phyloP scores from a whole-genome alignment of 2,329 filamentous ascomycete species.

The Aquanectria penicillioides region DNA sequence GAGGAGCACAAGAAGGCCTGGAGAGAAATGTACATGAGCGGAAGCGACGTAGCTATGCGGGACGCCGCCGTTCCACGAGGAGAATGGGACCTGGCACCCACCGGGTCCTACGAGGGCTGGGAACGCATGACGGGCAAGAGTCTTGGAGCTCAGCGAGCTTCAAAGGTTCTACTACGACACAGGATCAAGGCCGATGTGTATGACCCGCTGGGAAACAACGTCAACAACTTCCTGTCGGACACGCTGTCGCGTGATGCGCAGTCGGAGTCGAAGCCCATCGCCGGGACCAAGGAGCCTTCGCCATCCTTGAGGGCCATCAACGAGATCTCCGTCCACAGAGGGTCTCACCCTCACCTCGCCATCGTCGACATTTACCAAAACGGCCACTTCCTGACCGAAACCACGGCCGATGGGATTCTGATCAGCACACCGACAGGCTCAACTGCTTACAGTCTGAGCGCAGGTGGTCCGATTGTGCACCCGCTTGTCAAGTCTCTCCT shows the following conservation, averaged over 20 bases:
- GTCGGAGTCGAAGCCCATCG: conserved; percentile 47
- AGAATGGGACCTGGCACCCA: conserved; percentile 34
- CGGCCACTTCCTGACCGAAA: conserved; percentile 89
- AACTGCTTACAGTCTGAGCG: conserved; percentile 94
- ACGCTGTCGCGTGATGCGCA: conserved; percentile 58
- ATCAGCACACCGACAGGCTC: conserved; percentile 94
- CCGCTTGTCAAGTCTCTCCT: conserved; percentile 89
- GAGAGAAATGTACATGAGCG: conserved; percentile 89
- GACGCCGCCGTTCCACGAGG: conserved; percentile 52
- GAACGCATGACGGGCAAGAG: conserved; percentile 80
- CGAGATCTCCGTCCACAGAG: conserved; percentile 92
- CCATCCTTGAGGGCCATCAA: conserved; percentile 81
- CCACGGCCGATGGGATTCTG: conserved; percentile 94
- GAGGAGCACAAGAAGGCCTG: conserved; percentile 91
- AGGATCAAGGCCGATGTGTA: conserved; percentile 88
- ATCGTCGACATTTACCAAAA: conserved; percentile 93
- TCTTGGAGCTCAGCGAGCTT: conserved; percentile 78
- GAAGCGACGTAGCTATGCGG: conserved; percentile 61
- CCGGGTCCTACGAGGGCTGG: conserved; percentile 63
- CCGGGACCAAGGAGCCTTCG: conserved; percentile 48
- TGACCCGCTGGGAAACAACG: conserved; percentile 70
- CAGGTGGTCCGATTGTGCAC: conserved; percentile 92
- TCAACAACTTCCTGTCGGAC: conserved; percentile 61
- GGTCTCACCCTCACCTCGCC: conserved; percentile 87
- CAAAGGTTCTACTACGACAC: conserved; percentile 86